Evolutionary conservation across 129 eudicot genomes (phyloP).

Genomic region (Pulicaria dysenterica): DNA sequence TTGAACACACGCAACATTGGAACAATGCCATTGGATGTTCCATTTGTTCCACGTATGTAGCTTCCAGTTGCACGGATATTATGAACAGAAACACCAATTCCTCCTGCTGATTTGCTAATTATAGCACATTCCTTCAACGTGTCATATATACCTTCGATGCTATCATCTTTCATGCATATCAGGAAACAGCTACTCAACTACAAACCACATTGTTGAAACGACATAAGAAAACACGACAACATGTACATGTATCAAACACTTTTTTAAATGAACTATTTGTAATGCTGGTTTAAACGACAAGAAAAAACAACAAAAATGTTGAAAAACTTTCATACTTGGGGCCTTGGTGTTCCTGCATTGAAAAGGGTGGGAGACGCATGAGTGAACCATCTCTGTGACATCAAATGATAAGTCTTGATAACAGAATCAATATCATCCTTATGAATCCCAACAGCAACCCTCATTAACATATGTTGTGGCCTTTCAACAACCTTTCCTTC

Average conservation of each 20-base stretch:
- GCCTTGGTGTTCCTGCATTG: slow-evolving; percentile 95
- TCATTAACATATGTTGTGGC: slow-evolving; percentile 97
- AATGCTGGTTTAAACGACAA: background rate
- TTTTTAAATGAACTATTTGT: no score
- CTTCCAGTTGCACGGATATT: slow-evolving; percentile 97
- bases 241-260: background rate
- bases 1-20: slow-evolving; percentile 94
- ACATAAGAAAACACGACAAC: background rate
- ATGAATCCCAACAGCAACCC: slow-evolving; percentile 95
- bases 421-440: slow-evolving; percentile 83
- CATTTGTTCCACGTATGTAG: slow-evolving; percentile 97
- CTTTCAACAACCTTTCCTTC: slow-evolving; percentile 90
- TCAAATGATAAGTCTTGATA: slow-evolving; percentile 80
- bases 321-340: slow-evolving; percentile 58
- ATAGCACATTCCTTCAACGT: slow-evolving; percentile 95
- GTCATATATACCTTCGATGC: slow-evolving; percentile 92
- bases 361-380: slow-evolving; percentile 97
- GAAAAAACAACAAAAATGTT: background rate
- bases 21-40: slow-evolving; percentile 92
- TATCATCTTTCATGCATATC: slow-evolving; percentile 93
- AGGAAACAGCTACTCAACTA: slow-evolving; percentile 97
- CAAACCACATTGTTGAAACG: slow-evolving; percentile 7
- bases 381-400: slow-evolving; percentile 98
- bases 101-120: slow-evolving; percentile 96
- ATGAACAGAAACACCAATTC: slow-evolving; percentile 91